Evolutionary conservation across 2,329 filamentous ascomycete genomes (phyloP).

Genomic region (Pseudogymnoascus sp.): DNA sequence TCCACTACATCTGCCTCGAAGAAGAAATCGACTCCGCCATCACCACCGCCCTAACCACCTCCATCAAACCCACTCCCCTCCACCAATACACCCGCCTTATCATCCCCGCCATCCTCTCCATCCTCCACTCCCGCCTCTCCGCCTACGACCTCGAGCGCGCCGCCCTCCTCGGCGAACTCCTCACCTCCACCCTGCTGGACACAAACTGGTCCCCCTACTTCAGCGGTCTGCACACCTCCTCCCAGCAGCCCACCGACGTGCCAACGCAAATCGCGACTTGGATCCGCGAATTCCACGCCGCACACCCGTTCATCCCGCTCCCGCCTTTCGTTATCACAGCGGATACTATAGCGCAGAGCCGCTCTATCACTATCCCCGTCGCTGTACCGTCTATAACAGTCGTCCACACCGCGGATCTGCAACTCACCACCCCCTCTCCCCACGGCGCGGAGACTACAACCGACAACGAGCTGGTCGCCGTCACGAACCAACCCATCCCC

Average conservation of each 20-base stretch:
- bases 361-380: slow-evolving; percentile 77
- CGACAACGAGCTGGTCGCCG: slow-evolving; percentile 35
- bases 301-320: slow-evolving; percentile 20
- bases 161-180: slow-evolving; percentile 45
- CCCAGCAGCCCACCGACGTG: slow-evolving; percentile 19
- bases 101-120: slow-evolving; percentile 36
- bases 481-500: slow-evolving; percentile 57
- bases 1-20: slow-evolving; percentile 70
- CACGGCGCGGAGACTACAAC: slow-evolving; percentile 29
- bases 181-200: slow-evolving; percentile 40
- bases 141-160: slow-evolving; percentile 50
- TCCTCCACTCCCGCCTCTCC: slow-evolving; percentile 39
- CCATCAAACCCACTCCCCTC: slow-evolving; percentile 36
- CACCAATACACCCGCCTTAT: slow-evolving; percentile 42
- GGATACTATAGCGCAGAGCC: slow-evolving; percentile 34
- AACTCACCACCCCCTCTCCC: slow-evolving; percentile 30
- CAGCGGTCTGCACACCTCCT: slow-evolving; percentile 33
- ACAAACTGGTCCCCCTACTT: slow-evolving; percentile 45
- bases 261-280: slow-evolving; percentile 19
- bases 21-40: slow-evolving; percentile 59
- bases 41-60: slow-evolving; percentile 35
- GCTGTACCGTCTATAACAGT: slow-evolving; percentile 79
- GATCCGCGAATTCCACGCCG: slow-evolving; percentile 22
- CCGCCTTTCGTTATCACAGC: slow-evolving; percentile 19
- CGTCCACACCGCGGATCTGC: slow-evolving; percentile 70